Evolutionary conservation across 371 early-diverging fungal species (phyloP), one percentile per base, ranked within the genome.

Genomic region (Funneliformis caledonium): DNA sequence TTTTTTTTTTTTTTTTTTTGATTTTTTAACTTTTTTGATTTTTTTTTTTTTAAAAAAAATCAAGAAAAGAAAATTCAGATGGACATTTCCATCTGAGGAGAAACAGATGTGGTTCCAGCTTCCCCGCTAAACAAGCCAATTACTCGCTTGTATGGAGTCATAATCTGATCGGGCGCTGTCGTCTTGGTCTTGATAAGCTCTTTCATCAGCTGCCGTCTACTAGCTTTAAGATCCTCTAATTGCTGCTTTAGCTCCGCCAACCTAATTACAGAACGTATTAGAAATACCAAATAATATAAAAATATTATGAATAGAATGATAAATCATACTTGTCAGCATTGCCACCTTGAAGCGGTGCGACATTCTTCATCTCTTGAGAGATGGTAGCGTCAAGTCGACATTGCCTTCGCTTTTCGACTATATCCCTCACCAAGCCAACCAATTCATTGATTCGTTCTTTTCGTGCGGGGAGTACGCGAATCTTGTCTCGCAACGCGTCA

Each of bases 371-470:
- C 33, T 73, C 73, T 5, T 73, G 56, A 2, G 56, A 22, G 2
- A 52, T 33, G 11, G 50, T 31, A 73, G 26, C 45, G 8, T 73
- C 73, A 31, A 73, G 31, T 50, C 73, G 48, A 26, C 37, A 11
- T 16, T 73, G 48, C 26, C 73, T 52, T 52, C 48, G 68, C 10
- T 37, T 47, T 48, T 77, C 78, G 5, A 77, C 31, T 33, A 26
- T 65, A 4, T 77, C 78, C 5, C 10, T 62, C 67, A 77, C 26
- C 19, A 50, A 19, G 2, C 14, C 33, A 26, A 50, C 4, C 31
- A 77, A 67, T 19, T 77, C 50, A 26, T 50, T 65, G 19, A 65
- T 48, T 19, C 52, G 67, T 67, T 77, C 65, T 50, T 77, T 62
- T 16, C 22, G 47, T 26, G 19, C 8, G 12, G 64, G 50, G 16